Evolutionary conservation across 2,329 filamentous ascomycete species (phyloP), one percentile per base, ranked within the genome.

Genomic region (Nemania abortiva): DNA sequence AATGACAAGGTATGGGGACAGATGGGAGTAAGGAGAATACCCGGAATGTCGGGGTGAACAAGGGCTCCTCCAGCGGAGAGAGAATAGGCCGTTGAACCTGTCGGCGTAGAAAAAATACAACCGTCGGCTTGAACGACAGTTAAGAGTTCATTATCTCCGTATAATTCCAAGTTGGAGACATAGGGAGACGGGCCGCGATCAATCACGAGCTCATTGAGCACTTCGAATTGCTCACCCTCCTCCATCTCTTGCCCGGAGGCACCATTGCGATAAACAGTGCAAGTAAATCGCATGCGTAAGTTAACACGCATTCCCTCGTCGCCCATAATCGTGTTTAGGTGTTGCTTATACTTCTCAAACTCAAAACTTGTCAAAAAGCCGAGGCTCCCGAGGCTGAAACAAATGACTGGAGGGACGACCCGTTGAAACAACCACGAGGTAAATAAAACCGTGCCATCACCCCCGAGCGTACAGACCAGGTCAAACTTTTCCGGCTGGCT

Each of bases 271-370:
- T 95, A 98, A 9, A 99, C 95, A 0, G 96, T 98, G 83, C 95
- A 98, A 18, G 96, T 99, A 81, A 99, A 99, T 70, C 96, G 92
- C 96, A 99, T 99, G 74, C 96, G 94, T 74, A 99, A 86, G 78
- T 97, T 98, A 69, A 98, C 95, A 63, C 95, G 92, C 95, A 99
- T 98, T 65, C 96, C 96, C 1, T 92, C 89, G 66, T 97, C 93
- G 69, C 94, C 94, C 94, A 99, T 97, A 74, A 98, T 89, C 63
- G 90, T 91, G 81, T 93, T 91, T 39, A 99, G 87, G 77, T 97
- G 93, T 68, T 92, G 86, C 81, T 94, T 94, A 85, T 97, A 98
- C 74, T 91, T 88, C 70, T 93, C 89, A 78, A 96, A 99, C 78
- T 95, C 90, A 77, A 96, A 97, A 67, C 90, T 94, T 2, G 94